Conservation (phyloP, 1,139 yeast species). For the Saccharomyces pastorianus region DNA sequence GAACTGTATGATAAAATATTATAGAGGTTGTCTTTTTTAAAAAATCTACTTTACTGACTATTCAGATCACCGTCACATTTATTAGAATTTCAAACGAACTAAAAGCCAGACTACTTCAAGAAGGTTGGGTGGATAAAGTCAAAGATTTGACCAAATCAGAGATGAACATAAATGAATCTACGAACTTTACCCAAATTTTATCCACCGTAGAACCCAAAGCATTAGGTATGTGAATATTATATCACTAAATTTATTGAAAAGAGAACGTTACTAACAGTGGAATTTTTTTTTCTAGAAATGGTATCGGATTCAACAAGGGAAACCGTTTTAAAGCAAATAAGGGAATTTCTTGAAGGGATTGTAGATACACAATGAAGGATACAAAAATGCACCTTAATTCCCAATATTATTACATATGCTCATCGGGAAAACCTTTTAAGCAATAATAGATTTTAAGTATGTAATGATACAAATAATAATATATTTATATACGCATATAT, state of each 20-base stretch:
- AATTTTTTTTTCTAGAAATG: conserved; percentile 33
- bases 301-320: conserved; percentile 61
- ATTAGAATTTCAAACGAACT: conserved; percentile 47
- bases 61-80: conserved; percentile 5
- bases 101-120: conserved; percentile 56
- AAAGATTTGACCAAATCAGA: conserved; percentile 45
- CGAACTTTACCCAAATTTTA: conserved; percentile 49
- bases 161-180: conserved; percentile 29
- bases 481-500: background rate
- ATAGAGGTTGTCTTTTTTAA: background rate
- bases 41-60: conserved; percentile 1
- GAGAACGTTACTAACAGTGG: conserved; percentile 4
- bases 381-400: background rate
- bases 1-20: conserved; percentile 37
- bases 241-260: background rate
- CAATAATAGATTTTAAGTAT: background rate
- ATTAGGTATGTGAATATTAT: conserved; percentile 36
- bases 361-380: conserved; percentile 27
- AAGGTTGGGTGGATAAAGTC: conserved; percentile 83
- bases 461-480: conserved; percentile 2
- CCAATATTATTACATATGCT: background rate
- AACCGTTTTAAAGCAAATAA: conserved; percentile 51
- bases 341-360: conserved; percentile 48
- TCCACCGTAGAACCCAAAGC: conserved; percentile 56
- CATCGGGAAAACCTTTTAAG: background rate